Evolutionary conservation across 1,139 yeast genomes (phyloP).

Genomic region (Debaryomycetaceae sp.): DNA sequence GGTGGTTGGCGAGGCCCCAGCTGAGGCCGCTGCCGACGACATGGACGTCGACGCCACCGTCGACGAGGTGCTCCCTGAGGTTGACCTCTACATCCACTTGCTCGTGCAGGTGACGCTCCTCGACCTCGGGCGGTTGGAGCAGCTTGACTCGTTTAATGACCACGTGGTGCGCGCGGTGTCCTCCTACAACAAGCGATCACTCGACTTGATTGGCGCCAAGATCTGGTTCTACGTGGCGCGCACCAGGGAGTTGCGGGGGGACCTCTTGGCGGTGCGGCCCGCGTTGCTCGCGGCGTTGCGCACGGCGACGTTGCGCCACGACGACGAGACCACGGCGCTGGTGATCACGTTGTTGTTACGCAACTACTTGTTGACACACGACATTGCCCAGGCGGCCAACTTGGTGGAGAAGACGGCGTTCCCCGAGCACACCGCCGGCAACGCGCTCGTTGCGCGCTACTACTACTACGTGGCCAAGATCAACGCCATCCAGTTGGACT

Average conservation of each 20-base stretch:
- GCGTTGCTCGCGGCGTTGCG: slow-evolving; percentile 71
- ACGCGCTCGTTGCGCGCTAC: slow-evolving; percentile 88
- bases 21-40: slow-evolving; percentile 19
- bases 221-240: slow-evolving; percentile 90
- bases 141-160: slow-evolving; percentile 50
- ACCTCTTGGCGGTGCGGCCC: slow-evolving; percentile 61
- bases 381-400: slow-evolving; percentile 82
- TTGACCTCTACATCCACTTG: slow-evolving; percentile 76
- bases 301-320: slow-evolving; percentile 89
- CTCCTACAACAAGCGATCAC: slow-evolving; percentile 70
- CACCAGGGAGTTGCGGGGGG: slow-evolving; percentile 64
- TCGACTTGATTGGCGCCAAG: slow-evolving; percentile 85
- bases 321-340: slow-evolving; percentile 85
- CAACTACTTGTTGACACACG: slow-evolving; percentile 73
- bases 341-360: slow-evolving; percentile 80
- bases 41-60: slow-evolving; percentile 20
- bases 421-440: slow-evolving; percentile 75
- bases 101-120: slow-evolving; percentile 72
- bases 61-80: slow-evolving; percentile 57
- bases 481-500: slow-evolving; percentile 88
- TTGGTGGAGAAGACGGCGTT: slow-evolving; percentile 85
- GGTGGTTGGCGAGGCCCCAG: slow-evolving; percentile 17
- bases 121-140: slow-evolving; percentile 51
- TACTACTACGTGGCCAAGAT: slow-evolving; percentile 86
- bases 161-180: slow-evolving; percentile 54